Percentiles rank a stretch among this genome's conserved stretches.
Evolutionary conservation across 2,329 filamentous ascomycete genomes (phyloP).

Genomic region (Stemphylium lycopersici): DNA sequence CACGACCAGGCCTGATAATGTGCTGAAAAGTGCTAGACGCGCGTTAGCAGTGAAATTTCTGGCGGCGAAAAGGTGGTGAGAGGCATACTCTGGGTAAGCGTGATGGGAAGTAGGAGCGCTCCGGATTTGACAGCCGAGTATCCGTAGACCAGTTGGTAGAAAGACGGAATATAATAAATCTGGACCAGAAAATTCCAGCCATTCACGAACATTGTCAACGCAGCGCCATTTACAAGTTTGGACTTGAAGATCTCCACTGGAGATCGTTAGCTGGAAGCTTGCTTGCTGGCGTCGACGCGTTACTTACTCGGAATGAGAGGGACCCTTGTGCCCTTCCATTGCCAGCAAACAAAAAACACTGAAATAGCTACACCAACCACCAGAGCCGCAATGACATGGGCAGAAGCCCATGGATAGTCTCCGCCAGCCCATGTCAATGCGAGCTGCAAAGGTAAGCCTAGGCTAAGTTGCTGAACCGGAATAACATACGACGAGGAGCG

Average conservation of each 20-base stretch:
- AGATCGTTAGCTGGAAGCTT: neutral
- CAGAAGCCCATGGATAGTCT: conserved; percentile 60
- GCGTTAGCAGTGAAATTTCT: neutral
- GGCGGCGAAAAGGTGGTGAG: no score
- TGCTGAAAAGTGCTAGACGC: conserved; percentile 24
- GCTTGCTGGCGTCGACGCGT: neutral
- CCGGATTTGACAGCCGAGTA: conserved; percentile 59
- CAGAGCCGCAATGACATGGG: conserved; percentile 59
- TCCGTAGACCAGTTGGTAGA: conserved; percentile 65
- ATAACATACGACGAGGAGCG: conserved; percentile 61
- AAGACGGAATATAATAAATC: conserved; percentile 67
- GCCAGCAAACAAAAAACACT: conserved; percentile 59
- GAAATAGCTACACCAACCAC: conserved; percentile 58
- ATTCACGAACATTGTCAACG: conserved; percentile 60
- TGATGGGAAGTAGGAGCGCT: conserved; percentile 55
- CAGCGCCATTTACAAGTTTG: conserved; percentile 25
- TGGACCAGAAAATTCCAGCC: conserved; percentile 66
- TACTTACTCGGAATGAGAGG: conserved; percentile 63
- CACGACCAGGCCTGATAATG: conserved; percentile 25
- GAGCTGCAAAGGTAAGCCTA: conserved; percentile 16
- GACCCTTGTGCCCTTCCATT: conserved; percentile 63
- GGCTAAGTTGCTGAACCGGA: neutral
- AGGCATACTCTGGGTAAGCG: conserved; percentile 46
- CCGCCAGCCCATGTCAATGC: conserved; percentile 65
- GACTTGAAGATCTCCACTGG: conserved; percentile 26